phyloP scores from a whole-genome alignment of 768 basidiomycete genomes.

The Glaciozyma martinii region DNA sequence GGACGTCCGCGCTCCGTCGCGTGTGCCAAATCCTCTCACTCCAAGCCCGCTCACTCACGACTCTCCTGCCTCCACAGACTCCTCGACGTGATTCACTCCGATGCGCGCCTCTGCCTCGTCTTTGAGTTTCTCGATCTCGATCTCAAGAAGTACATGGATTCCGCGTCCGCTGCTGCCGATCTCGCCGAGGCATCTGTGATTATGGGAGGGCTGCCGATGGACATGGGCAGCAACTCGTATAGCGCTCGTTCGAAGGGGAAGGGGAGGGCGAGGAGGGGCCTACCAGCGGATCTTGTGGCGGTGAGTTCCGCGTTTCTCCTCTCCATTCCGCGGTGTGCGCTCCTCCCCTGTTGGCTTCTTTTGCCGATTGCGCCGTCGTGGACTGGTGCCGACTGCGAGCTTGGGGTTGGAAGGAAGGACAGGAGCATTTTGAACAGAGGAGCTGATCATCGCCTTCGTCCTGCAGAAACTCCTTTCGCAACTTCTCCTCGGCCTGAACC shows the following conservation, averaged over 20 bases:
- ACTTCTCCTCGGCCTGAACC: conserved; percentile 78
- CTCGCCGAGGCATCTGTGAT: not conserved
- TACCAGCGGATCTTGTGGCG: conserved; percentile 72
- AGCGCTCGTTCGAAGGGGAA: conserved; percentile 7
- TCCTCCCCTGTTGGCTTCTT: not conserved
- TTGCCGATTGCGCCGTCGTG: too few species aligned
- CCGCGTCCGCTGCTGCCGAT: conserved; percentile 54
- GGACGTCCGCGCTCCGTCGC: too few species aligned
- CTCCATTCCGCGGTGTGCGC: not conserved
- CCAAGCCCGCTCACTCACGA: not conserved
- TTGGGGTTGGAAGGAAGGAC: too few species aligned
- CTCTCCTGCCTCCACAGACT: conserved; percentile 50
- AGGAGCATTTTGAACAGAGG: not conserved
- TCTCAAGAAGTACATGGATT: conserved; percentile 93
- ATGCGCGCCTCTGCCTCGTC: conserved; percentile 94
- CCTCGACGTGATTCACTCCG: conserved; percentile 91
- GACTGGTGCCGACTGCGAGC: too few species aligned
- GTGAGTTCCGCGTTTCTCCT: conserved; percentile 42
- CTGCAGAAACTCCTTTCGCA: conserved; percentile 93
- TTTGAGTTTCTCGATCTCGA: conserved; percentile 97
- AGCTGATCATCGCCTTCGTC: not conserved
- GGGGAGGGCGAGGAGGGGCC: conserved; percentile 18
- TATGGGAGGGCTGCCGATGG: not conserved
- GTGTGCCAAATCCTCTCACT: too few species aligned
- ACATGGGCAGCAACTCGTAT: not conserved